Evolutionary conservation across 2,329 filamentous ascomycete species (phyloP).

Genomic region (Diaporthe helianthi): DNA sequence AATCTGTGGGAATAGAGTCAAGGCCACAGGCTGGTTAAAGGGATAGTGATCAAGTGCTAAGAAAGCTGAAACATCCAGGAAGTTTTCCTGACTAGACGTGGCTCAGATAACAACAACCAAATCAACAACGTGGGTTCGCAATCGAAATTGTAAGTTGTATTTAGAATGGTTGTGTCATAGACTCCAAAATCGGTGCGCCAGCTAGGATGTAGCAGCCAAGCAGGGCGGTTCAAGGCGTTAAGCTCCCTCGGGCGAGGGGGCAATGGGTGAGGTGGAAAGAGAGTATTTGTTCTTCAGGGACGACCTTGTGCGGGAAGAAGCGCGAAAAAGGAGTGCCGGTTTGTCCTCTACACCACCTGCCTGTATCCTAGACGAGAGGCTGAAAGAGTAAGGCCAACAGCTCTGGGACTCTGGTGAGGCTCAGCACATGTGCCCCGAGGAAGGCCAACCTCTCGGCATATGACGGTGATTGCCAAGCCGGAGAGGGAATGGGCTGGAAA

Average conservation of each 20-base stretch:
- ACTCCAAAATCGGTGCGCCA: constrained; percentile 23
- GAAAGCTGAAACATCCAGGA: not conserved
- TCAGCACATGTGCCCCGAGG: constrained; percentile 5
- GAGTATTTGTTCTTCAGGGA: not conserved
- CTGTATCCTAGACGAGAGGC: not conserved
- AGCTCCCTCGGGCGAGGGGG: not conserved
- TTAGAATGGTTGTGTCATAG: constrained; percentile 32
- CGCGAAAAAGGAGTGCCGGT: not conserved
- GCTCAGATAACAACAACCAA: not conserved
- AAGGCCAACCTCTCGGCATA: constrained; percentile 11
- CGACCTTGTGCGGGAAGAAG: not conserved
- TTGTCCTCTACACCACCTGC: not conserved
- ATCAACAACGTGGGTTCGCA: not conserved
- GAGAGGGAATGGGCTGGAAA: constrained; percentile 13
- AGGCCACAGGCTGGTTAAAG: not conserved
- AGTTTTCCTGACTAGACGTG: not conserved
- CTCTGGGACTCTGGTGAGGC: not conserved
- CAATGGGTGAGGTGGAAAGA: not conserved
- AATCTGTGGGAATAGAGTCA: not conserved
- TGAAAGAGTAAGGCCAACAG: not conserved
- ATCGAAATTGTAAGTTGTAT: not conserved
- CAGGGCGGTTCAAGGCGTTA: not conserved
- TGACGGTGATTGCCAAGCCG: constrained; percentile 9
- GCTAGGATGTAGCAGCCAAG: constrained; percentile 26
- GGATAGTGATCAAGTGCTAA: not conserved